Base-by-base conservation (phyloP, 2,329 filamentous ascomycete genomes). In the Paraphoma sp. region DNA sequence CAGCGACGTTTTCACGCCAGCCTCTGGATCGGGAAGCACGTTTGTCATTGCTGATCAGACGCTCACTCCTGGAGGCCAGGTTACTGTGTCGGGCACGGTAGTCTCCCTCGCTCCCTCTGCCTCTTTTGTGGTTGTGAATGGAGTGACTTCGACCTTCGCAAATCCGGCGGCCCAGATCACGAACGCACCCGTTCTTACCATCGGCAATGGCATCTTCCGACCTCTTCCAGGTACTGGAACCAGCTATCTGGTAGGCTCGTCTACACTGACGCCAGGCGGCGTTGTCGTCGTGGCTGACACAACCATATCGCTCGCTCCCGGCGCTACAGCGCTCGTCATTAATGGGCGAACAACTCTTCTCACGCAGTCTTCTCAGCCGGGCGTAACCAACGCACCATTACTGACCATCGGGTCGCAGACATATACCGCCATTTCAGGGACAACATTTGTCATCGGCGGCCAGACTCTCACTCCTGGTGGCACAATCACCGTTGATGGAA, bases 391-490 rank as follows among this genome's bases (percentile, higher is more conserved):
- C 16, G 62, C 73, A 1, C 73, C 74, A 1, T 31, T 73, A 2
- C 64, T 77, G 6, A 75, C 71, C 8, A 62, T 78, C n/a, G 73
- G 66, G 9, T 60, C 62, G 9, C 51, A 64, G 4, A 75, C 69
- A 1, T 74, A 65, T 59, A 73, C 71, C 2, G 68, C 70, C 1
- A 45, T 59, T 2, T 48, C 65, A 1, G 63, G 70, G 0, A 74
- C 71, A 1, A 71, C 69, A 3, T 79, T 77, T 55, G 16, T 79
- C 3, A 75, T 81, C 40, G 63, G 57, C 23, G 76, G 74, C 0
- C 70, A 77, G 40, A 78, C 75, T 0, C 63, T 81, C 23, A 77
- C 72, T 0, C 75, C 77, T 10, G 79, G 77, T 10, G 77, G 76
- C 1, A 60, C 55, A 3, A 68, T 77, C 40, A 70, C 66, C 0